Evolutionary conservation across 805 yeast genomes (phyloP).

Genomic region (Komagataella ulmi): DNA sequence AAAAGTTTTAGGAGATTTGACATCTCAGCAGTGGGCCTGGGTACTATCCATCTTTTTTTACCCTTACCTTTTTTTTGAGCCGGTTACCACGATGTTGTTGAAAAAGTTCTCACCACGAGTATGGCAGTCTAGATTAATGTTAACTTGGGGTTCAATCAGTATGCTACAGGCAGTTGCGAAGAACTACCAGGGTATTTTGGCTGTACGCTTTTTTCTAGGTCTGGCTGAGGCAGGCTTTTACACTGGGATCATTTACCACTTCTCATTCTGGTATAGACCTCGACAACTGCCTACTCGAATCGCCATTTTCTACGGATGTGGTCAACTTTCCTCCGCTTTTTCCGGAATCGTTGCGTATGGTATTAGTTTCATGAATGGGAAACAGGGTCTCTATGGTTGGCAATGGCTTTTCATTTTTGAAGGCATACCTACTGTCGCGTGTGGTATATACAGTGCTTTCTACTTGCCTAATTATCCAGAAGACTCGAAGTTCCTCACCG

Average conservation of each 20-base stretch:
- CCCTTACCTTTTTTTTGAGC: constrained; percentile 27
- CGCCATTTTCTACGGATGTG: constrained; percentile 22
- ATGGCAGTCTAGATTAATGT: constrained; percentile 20
- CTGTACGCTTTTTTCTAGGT: constrained; percentile 24
- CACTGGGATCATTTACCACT: constrained; percentile 23
- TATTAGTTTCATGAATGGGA: constrained; percentile 34
- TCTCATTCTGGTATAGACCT: constrained; percentile 5
- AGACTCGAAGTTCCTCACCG: constrained; percentile 13
- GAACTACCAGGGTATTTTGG: constrained; percentile 12
- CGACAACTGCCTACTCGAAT: constrained; percentile 21
- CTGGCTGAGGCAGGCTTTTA: constrained; percentile 26
- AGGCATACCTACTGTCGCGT: constrained; percentile 24
- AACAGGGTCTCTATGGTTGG: constrained; percentile 32
- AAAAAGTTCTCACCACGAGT: constrained; percentile 23
- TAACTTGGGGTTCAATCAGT: constrained; percentile 23
- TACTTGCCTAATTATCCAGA: constrained; percentile 14
- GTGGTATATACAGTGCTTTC: constrained; percentile 7
- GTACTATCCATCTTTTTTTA: constrained; percentile 27
- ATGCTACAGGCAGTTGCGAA: constrained; percentile 20
- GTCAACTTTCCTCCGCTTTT: constrained; percentile 21
- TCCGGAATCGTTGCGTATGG: constrained; percentile 35
- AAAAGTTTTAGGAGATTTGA: constrained; percentile 23
- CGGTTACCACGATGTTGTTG: constrained; percentile 20
- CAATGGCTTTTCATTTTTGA: constrained; percentile 43
- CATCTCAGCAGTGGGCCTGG: constrained; percentile 23